Base-by-base conservation (phyloP, 768 basidiomycete species). In the Russula dissimulans region DNA sequence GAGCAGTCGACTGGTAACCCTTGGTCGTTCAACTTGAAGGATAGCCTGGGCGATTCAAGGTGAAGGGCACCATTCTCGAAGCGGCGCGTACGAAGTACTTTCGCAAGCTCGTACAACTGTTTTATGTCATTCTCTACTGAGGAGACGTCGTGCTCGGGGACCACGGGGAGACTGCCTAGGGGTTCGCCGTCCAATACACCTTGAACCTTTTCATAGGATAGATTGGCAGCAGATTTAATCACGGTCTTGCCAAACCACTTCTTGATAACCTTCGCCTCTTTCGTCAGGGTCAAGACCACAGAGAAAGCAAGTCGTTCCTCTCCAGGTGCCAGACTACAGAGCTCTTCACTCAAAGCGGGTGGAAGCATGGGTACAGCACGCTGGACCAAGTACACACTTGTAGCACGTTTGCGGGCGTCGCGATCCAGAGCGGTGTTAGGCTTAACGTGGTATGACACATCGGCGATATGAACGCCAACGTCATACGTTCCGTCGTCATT, bases 321-420 rank as follows among this genome's bases (percentile, higher is more conserved):
- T 10, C 87, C 89, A 5, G 94, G 93, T 59, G 84, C 79, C 57
- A 99, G 80, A 73, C 91, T 95, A 75, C 97, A 99, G 14, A 95
- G 79, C 67, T 94, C 85, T 72, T 97, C 95, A 68, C 87, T 90
- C 46, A 99, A 76, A n/a, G 86, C 79, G 31, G 93, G 92, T 2
- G 97, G 97, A 9, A 99, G 78, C 97, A 99, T 99, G 2, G 95
- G 95, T 12, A 97, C 95, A 22, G 88, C 85, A 56, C 95, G 85
- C 71, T 99, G 97, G 31, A 98, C 85, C 46, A 99, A 87, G 70
- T 98, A 97, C 49, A 99, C 97, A 67, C 90, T 94, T 2, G 94
- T 97, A 31, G 95, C 97, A 60, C 95, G 82, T 74, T 98, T 98
- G 65, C 95, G 86, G 43, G 97, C 97, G 74, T 99, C 97, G 26